Evolutionary conservation across 108 stramenopile genomes (phyloP).

Genomic region (Fragilaria radians): DNA sequence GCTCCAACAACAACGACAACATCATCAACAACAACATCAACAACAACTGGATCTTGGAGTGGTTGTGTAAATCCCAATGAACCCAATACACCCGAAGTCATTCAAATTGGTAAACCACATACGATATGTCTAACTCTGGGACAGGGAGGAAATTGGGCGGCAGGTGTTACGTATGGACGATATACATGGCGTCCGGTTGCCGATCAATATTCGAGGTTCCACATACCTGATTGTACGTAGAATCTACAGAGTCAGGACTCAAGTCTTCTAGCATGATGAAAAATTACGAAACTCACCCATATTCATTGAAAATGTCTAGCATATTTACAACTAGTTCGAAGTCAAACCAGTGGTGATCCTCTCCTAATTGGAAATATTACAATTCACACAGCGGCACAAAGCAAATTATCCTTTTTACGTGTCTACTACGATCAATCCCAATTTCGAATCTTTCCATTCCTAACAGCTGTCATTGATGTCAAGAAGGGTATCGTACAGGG

Average conservation of each 20-base stretch:
- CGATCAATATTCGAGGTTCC: constrained; percentile 45
- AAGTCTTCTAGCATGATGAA: neutral
- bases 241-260: neutral
- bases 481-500: constrained; percentile 68
- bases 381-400: constrained; percentile 24
- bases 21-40: too few relatives aligned
- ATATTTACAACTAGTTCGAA: neutral
- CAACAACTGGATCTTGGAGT: too few relatives aligned
- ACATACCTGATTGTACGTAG: constrained; percentile 34
- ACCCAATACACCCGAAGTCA: too few relatives aligned
- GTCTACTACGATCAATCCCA: constrained; percentile 35
- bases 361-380: constrained; percentile 20
- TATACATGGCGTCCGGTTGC: constrained; percentile 30
- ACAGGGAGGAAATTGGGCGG: constrained; percentile 1
- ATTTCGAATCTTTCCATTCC: constrained; percentile 54
- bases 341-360: neutral
- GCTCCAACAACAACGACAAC: too few relatives aligned
- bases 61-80: too few relatives aligned
- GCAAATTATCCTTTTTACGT: constrained; percentile 44
- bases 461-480: constrained; percentile 87
- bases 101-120: neutral
- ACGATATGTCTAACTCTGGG: neutral
- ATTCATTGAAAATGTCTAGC: neutral
- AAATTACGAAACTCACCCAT: neutral
- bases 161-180: constrained; percentile 15